phyloP scores from a whole-genome alignment of 495 filamentous ascomycete species.

The Penicillium mononematosum region DNA sequence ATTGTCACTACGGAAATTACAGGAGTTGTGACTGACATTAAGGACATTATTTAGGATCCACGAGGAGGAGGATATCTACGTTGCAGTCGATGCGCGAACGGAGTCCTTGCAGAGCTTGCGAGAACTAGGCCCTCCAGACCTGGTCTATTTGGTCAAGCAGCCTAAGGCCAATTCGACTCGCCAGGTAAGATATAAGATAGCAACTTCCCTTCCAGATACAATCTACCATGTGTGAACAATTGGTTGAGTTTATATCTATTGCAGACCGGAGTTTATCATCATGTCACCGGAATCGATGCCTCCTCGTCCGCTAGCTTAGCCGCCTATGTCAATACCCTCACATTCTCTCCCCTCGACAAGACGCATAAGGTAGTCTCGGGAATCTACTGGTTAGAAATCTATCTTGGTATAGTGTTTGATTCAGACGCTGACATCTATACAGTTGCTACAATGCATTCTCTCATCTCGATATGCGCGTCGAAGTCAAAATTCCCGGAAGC shows the following conservation, averaged over 20 bases:
- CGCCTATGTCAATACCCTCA: conserved; percentile 96
- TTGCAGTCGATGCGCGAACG: conserved; percentile 85
- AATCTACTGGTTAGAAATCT: conserved; percentile 72
- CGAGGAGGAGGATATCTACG: conserved; percentile 79
- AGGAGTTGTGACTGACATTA: conserved; percentile 21
- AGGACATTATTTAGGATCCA: conserved; percentile 63
- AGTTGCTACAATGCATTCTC: conserved; percentile 99
- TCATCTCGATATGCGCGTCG: conserved; percentile 94
- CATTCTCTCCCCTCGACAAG: conserved; percentile 81
- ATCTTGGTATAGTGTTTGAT: conserved; percentile 15
- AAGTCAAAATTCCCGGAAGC: conserved; percentile 91
- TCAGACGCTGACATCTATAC: conserved; percentile 22
- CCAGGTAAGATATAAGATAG: conserved; percentile 39
- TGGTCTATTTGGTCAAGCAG: conserved; percentile 93
- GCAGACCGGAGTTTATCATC: conserved; percentile 91
- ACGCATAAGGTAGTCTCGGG: conserved; percentile 89
- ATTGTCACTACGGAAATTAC: conserved; percentile 10
- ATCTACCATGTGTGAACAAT: conserved; percentile 2
- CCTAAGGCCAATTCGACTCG: conserved; percentile 55
- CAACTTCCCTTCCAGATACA: neutral
- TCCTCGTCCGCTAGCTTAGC: conserved; percentile 96
- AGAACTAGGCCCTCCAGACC: conserved; percentile 91
- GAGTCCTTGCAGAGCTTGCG: conserved; percentile 79
- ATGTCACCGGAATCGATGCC: conserved; percentile 96
- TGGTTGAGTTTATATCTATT: conserved; percentile 7